Base-by-base conservation (phyloP, 495 filamentous ascomycete species). In the Darksidea phi region DNA sequence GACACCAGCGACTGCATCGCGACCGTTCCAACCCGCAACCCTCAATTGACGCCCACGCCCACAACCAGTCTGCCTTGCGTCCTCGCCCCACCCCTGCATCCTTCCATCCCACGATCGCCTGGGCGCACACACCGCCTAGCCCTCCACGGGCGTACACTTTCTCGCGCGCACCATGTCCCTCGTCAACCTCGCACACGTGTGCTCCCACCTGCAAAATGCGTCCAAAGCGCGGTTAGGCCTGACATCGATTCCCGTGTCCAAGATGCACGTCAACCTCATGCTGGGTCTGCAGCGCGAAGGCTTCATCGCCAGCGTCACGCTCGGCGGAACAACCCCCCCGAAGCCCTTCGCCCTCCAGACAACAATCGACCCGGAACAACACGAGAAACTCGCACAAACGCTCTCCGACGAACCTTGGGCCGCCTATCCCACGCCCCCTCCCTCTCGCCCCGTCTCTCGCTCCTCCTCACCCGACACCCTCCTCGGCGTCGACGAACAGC, bases 191-290 rank as follows among this genome's bases (percentile, higher is more conserved):
- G 76, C 84, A 52, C 74, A 93, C 79, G 82, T 91, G 68, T 95
- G 89, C 77, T 90, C 90, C 51, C 94, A 97, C 80, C 82, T 98
- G 37, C 91, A 96, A 77, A 98, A 98, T 79, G 89, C 88, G 68
- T 86, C 88, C 48, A 86, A 86, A 71, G 92, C 89, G 6, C 88
- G 88, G 0, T 84, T 98, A 2, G 89, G 88, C 57, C 80, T 95
- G 2, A 97, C 95, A 41, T 94, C 90, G 6, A 80, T 97, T 52
- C 89, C 89, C 43, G 84, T 84, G 75, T 86, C 83, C 34, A 91
- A 90, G 57, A 84, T 92, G 65, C 89, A 91, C 78, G 86, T 95
- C 54, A 74, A 72, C 23, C 80, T 97, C 6, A 79, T 83, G 41
- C 83, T 93, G 10, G 84, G 85, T 15, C 82, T 98, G 17, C 94